Evolutionary conservation across 768 basidiomycete species (phyloP), one percentile per base, ranked within the genome.

Genomic region (Tricholoma sp.): DNA sequence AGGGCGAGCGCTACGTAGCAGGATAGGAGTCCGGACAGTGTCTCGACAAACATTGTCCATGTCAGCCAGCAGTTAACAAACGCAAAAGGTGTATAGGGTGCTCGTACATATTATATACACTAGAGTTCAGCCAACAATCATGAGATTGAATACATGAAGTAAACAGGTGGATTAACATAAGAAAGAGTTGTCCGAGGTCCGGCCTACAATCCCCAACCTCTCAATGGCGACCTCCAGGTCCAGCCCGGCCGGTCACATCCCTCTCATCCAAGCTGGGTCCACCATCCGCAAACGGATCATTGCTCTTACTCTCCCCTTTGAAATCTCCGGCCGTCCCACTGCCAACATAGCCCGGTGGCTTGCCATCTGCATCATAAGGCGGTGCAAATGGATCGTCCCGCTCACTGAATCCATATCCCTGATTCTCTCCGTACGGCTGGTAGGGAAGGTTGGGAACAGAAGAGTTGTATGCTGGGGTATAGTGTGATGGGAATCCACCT

Each of bases 381-480:
- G 73, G 72, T 1, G 67, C 68, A 54, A 72, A 74, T 12, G 70
- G 63, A 49, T 78, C 75, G 2, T 66, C 59, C n/a, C 72, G 70
- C 6, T 63, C 64, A 1, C 75, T 78, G 0, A 83, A 78, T 4
- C 77, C 72, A 58, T 79, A 81, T 8, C 60, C 59, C n/a, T 59
- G 63, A 5, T 60, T 59, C 9, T 59, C 50, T 43, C 59, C 56
- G 53, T 66, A 62, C 16, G 62, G 61, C 50, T 65, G 54, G 43
- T 72, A 72, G 0, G 67, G 64, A 50, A 70, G 66, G 54, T 66
- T 69, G 6, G 69, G 71, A 16, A 69, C 64, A 5, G 71, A 70
- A n/a, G 75, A 69, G 52, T 75, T 75, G 69, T 86, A 88, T 0
- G 86, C 83, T 5, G 81, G 80, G 61, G 77, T 82, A 69, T 88